Conservation (phyloP, 331 rosid species). For the Ulmus americana region DNA sequence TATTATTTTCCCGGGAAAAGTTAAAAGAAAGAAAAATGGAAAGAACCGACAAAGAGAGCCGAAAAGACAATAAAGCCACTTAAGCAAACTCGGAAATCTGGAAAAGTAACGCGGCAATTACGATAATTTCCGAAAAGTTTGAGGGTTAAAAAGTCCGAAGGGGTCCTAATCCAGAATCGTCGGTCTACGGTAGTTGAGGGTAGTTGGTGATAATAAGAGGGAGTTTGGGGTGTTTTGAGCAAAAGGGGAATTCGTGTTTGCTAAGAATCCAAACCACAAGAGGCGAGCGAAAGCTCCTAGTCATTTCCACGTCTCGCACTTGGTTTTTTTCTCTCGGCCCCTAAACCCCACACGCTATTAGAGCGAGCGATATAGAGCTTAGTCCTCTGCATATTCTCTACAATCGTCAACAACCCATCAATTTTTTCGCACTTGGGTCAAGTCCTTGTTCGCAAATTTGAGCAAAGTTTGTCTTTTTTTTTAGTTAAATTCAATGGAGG, state of each 20-base stretch:
- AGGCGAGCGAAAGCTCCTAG: constrained; percentile 22
- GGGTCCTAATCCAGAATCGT: constrained; percentile 17
- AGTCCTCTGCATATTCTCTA: background rate
- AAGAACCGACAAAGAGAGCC: background rate
- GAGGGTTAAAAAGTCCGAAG: constrained; percentile 3
- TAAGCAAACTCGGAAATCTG: background rate
- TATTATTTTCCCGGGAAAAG: background rate
- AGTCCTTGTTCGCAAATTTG: background rate
- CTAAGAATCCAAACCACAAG: constrained; percentile 36
- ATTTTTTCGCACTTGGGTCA: constrained; percentile 5
- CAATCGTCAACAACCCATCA: background rate
- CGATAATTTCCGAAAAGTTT: background rate
- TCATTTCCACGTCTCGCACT: constrained; percentile 23
- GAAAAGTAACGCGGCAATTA: no score
- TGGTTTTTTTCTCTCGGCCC: background rate
- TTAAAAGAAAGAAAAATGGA: background rate
- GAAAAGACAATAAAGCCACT: constrained; percentile 17
- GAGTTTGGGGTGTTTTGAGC: constrained; percentile 19
- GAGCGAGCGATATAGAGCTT: background rate
- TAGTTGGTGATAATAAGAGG: constrained; percentile 23
- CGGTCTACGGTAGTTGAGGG: constrained; percentile 28
- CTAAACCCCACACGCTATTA: constrained; percentile 15
- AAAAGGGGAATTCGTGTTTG: constrained; percentile 42
- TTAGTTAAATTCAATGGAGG: constrained; percentile 40
- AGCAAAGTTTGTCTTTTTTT: background rate